A percentile compares a stretch with the other conserved stretches of the same genome.
phyloP scores from a whole-genome alignment of 148 eudicot genomes.

The Heliamphora exappendiculata region DNA sequence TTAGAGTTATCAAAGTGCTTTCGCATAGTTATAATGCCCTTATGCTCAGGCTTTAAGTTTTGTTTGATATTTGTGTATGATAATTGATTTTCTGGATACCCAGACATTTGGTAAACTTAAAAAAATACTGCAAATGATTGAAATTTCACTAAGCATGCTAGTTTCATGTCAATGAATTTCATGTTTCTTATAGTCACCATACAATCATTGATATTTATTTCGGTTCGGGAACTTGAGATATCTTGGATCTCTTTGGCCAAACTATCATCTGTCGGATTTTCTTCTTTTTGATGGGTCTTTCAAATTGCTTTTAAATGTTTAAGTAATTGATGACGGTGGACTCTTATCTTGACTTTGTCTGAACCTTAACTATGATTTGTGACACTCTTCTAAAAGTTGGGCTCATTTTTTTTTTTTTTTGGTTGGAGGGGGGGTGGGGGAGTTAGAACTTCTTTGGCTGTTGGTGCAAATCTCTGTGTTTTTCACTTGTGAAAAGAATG shows the following conservation, averaged over 20 bases:
- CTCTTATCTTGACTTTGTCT: background rate
- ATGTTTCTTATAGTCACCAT: no score
- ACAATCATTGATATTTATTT: no score
- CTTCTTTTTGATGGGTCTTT: background rate
- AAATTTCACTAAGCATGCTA: background rate
- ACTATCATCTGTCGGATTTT: background rate
- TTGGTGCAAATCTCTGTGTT: background rate
- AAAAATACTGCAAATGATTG: background rate
- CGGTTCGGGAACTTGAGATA: background rate
- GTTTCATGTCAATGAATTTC: no score
- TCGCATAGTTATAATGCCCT: no score
- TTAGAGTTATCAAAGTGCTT: no score
- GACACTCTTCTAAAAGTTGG: background rate
- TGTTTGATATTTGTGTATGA: no score
- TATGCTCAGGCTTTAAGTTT: no score
- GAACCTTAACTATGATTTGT: background rate
- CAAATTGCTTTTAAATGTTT: background rate
- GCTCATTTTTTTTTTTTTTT: background rate
- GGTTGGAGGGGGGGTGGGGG: no score
- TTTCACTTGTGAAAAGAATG: background rate
- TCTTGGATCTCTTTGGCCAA: background rate
- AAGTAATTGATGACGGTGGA: background rate
- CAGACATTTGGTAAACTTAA: background rate
- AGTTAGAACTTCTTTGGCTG: background rate
- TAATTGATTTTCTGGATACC: background rate